A percentile compares a stretch with the other conserved stretches of the same genome.
Conservation (phyloP, 192 early-diverging fungal genomes). For the Polychytrium aggregatum region DNA sequence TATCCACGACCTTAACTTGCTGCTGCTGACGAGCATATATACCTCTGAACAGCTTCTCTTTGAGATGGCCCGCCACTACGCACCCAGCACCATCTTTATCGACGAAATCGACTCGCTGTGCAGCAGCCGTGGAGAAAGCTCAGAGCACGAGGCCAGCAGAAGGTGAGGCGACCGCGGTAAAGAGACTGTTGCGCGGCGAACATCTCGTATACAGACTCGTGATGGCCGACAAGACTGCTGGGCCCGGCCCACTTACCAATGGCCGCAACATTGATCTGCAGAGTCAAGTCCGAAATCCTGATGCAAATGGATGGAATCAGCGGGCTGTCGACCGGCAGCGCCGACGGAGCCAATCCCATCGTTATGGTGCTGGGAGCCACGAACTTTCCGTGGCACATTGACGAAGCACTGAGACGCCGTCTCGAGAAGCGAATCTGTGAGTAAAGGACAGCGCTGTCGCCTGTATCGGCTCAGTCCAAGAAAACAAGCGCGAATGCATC, state of each 20-base stretch:
- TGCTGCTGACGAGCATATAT: too few species aligned
- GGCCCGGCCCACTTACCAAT: too few species aligned
- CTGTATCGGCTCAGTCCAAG: too few species aligned
- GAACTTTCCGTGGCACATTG: constrained; percentile 65
- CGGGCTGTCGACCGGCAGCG: constrained; percentile 12
- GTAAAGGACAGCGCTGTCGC: too few species aligned
- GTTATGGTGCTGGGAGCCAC: constrained; percentile 57
- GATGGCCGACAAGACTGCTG: too few species aligned
- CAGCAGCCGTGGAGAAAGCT: constrained; percentile 32
- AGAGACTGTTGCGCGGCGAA: too few species aligned
- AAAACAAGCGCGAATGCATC: too few species aligned
- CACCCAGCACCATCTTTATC: constrained; percentile 53
- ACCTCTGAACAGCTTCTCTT: constrained; percentile 48
- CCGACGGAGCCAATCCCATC: constrained; percentile 32
- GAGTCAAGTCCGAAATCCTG: constrained; percentile 51
- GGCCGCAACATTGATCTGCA: too few species aligned
- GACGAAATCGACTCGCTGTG: constrained; percentile 55
- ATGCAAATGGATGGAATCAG: constrained; percentile 58
- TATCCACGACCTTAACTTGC: too few species aligned
- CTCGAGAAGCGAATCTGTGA: constrained; percentile 54
- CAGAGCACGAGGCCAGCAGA: constrained; percentile 39
- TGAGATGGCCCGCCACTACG: constrained; percentile 49
- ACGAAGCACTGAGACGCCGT: constrained; percentile 46
- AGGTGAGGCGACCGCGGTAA: too few species aligned
- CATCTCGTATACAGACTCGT: too few species aligned